Evolutionary conservation across 1,139 yeast species (phyloP).

Genomic region (Sugiyamaella castrensis): DNA sequence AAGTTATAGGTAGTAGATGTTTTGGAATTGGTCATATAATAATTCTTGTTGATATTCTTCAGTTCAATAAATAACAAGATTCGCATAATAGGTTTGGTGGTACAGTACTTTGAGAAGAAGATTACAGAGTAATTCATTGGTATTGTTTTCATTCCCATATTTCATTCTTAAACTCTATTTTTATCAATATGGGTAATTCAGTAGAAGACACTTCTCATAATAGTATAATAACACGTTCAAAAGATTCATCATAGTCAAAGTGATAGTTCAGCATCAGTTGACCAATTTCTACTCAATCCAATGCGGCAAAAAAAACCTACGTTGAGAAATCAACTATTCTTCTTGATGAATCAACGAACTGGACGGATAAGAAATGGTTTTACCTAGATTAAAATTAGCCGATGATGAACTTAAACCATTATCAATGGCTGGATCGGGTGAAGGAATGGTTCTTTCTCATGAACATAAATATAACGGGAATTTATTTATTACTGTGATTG

Average conservation of each 20-base stretch:
- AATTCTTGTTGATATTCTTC: too few relatives aligned
- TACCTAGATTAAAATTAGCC: constrained; percentile 30
- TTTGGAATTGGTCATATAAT: too few relatives aligned
- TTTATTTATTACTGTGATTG: constrained; percentile 67
- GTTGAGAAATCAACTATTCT: constrained; percentile 34
- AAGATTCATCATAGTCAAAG: constrained; percentile 2
- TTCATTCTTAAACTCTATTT: too few relatives aligned
- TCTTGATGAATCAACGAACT: constrained; percentile 30
- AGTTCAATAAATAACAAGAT: too few relatives aligned
- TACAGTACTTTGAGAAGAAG: too few relatives aligned
- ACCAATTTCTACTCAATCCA: constrained; percentile 14
- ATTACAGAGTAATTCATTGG: too few relatives aligned
- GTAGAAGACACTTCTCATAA: too few relatives aligned
- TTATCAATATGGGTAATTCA: too few relatives aligned
- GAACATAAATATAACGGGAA: constrained; percentile 20
- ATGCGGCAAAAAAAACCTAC: constrained; percentile 21
- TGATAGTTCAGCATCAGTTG: constrained; percentile 3
- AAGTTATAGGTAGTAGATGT: too few relatives aligned
- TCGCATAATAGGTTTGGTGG: too few relatives aligned
- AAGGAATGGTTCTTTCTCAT: constrained; percentile 38
- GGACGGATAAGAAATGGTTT: constrained; percentile 33
- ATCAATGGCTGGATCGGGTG: constrained; percentile 41
- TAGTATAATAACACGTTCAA: too few relatives aligned
- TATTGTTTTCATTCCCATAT: too few relatives aligned
- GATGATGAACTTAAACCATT: constrained; percentile 30